Conservation (phyloP, 2,329 filamentous ascomycete species). For the Botrytis porri region DNA sequence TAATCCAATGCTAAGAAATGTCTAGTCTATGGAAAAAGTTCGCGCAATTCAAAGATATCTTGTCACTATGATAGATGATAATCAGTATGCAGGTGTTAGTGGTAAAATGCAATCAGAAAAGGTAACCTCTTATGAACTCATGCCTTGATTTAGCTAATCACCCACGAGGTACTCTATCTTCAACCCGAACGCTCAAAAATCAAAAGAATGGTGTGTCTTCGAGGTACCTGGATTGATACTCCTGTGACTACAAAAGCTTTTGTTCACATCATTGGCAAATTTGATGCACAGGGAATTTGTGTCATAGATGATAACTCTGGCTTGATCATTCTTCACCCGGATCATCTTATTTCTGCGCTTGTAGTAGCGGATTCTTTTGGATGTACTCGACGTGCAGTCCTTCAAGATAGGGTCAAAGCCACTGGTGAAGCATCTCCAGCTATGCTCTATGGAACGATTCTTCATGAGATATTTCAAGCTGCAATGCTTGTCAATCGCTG, state of each 20-base stretch:
- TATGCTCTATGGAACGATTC: slow-evolving; percentile 86
- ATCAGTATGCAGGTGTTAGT: slow-evolving; percentile 62
- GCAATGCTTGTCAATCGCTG: slow-evolving; percentile 81
- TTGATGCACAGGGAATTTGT: slow-evolving; percentile 67
- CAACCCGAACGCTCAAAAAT: slow-evolving; percentile 70
- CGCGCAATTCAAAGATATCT: slow-evolving; percentile 85
- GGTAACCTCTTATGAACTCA: slow-evolving; percentile 47
- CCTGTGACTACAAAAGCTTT: slow-evolving; percentile 71
- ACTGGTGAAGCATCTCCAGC: slow-evolving; percentile 76
- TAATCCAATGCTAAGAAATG: slow-evolving; percentile 56
- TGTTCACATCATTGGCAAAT: slow-evolving; percentile 82
- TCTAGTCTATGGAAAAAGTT: slow-evolving; percentile 64
- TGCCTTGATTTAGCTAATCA: slow-evolving; percentile 17
- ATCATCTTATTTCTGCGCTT: slow-evolving; percentile 91
- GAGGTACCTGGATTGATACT: slow-evolving; percentile 84
- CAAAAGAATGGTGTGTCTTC: slow-evolving; percentile 68
- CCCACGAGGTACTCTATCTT: slow-evolving; percentile 70
- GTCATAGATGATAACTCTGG: slow-evolving; percentile 78
- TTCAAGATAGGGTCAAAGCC: slow-evolving; percentile 93
- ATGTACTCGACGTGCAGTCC: slow-evolving; percentile 83
- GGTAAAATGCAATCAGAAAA: slow-evolving; percentile 65
- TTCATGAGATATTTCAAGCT: slow-evolving; percentile 94
- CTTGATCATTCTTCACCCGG: slow-evolving; percentile 88
- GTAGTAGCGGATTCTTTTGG: slow-evolving; percentile 95
- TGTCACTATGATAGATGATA: slow-evolving; percentile 69